phyloP scores from a whole-genome alignment of 495 filamentous ascomycete species.

The Barbatosphaeria neglecta region DNA sequence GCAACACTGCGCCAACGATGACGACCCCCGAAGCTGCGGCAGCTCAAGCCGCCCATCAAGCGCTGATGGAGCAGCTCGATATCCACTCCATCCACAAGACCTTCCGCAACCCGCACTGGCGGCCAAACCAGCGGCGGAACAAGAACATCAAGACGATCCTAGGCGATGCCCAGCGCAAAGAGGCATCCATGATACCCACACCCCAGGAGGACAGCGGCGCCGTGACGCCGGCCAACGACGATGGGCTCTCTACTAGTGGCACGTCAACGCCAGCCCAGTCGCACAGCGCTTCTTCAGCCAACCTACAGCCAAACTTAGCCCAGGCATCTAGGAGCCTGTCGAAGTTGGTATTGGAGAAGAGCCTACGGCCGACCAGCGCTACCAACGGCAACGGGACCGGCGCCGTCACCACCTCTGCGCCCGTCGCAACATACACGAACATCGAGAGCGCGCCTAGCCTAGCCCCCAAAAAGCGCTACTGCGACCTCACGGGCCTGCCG shows the following conservation, averaged over 20 bases:
- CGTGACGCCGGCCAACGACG: constrained; percentile 54
- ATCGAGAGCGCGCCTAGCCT: constrained; percentile 84
- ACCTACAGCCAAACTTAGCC: constrained; percentile 56
- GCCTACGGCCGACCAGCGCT: constrained; percentile 15
- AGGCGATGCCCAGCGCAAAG: constrained; percentile 74
- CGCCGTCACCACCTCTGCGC: constrained; percentile 31
- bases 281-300: constrained; percentile 17
- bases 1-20: constrained; percentile 13
- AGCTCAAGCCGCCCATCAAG: constrained; percentile 38
- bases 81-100: constrained; percentile 68
- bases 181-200: constrained; percentile 64
- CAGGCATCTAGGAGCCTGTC: constrained; percentile 76
- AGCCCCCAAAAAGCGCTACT: constrained; percentile 69
- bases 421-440: constrained; percentile 82
- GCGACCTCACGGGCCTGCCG: constrained; percentile 84
- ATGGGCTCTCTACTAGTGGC: constrained; percentile 43
- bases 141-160: constrained; percentile 97
- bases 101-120: constrained; percentile 84
- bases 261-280: constrained; percentile 47
- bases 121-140: constrained; percentile 85
- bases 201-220: constrained; percentile 67
- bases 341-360: constrained; percentile 73
- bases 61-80: constrained; percentile 75
- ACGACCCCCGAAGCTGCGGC: constrained; percentile 16
- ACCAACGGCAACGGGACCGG: constrained; percentile 10